Percentiles rank a stretch among this genome's conserved stretches.
Conservation (phyloP, 495 filamentous ascomycete species). For the Entonaema liquescens region DNA sequence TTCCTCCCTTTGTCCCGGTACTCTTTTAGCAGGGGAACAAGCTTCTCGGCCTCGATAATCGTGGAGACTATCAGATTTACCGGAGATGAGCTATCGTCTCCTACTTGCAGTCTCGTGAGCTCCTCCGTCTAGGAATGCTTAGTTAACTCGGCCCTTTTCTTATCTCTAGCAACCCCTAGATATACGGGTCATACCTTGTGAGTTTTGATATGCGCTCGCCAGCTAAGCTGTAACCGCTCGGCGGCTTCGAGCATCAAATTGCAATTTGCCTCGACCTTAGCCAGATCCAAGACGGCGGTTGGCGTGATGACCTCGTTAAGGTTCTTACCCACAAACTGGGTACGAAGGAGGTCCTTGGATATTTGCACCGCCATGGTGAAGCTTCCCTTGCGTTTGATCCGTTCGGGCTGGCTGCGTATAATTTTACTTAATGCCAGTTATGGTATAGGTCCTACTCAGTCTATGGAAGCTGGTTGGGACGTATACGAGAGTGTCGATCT, state of each 20-base stretch:
- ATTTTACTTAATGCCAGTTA: neutral
- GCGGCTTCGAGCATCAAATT: slow-evolving; percentile 74
- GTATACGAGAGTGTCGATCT: neutral
- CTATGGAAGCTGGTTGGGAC: neutral
- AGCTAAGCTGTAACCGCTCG: slow-evolving; percentile 66
- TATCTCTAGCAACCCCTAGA: neutral
- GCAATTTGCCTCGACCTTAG: slow-evolving; percentile 75
- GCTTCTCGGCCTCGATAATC: slow-evolving; percentile 74
- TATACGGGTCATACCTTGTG: slow-evolving; percentile 69
- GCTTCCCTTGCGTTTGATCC: slow-evolving; percentile 1
- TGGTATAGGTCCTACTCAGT: neutral
- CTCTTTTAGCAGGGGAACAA: slow-evolving; percentile 69
- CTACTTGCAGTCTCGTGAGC: slow-evolving; percentile 78
- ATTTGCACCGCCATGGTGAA: slow-evolving; percentile 33
- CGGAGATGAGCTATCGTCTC: slow-evolving; percentile 54
- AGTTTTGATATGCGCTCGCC: slow-evolving; percentile 85
- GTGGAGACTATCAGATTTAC: slow-evolving; percentile 83
- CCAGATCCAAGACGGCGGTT: slow-evolving; percentile 72
- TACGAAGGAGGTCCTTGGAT: slow-evolving; percentile 54
- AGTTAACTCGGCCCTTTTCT: slow-evolving; percentile 2
- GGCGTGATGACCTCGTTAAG: slow-evolving; percentile 71
- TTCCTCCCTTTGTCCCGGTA: slow-evolving; percentile 58
- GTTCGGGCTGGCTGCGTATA: neutral
- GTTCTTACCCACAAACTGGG: slow-evolving; percentile 67
- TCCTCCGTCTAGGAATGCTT: slow-evolving; percentile 67